Evolutionary conservation across 1,284 basidiomycete species (phyloP).

Genomic region (Xerocomus amazonicus): DNA sequence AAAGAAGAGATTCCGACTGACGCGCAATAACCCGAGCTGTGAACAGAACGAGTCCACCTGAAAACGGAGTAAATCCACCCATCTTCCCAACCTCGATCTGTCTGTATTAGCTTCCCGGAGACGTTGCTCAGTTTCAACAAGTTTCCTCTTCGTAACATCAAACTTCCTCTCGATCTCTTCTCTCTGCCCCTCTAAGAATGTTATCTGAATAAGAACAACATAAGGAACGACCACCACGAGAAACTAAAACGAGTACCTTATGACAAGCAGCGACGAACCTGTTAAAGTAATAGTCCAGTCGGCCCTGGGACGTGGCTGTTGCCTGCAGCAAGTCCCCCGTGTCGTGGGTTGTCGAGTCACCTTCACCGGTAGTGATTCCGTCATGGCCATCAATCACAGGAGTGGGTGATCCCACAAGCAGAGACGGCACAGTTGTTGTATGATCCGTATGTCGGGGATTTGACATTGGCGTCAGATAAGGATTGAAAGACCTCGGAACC

Average conservation of each 20-base stretch:
- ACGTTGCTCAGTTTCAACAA: slow-evolving; percentile 20
- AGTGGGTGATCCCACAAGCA: slow-evolving; percentile 9
- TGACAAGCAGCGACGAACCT: slow-evolving; percentile 14
- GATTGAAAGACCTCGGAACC: slow-evolving; percentile 17
- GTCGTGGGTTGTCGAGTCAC: background rate
- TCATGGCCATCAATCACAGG: background rate
- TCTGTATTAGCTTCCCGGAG: slow-evolving; percentile 19
- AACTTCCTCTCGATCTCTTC: slow-evolving; percentile 20
- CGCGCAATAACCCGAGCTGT: slow-evolving; percentile 13
- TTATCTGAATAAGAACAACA: slow-evolving; percentile 7
- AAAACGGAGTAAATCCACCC: slow-evolving; percentile 10
- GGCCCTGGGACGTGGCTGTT: slow-evolving; percentile 19
- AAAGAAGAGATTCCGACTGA: background rate
- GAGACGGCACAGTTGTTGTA: background rate
- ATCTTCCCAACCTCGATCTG: slow-evolving; percentile 11
- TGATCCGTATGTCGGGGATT: slow-evolving; percentile 17
- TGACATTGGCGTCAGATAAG: slow-evolving; percentile 27
- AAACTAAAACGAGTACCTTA: slow-evolving; percentile 8
- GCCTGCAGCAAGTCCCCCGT: slow-evolving; percentile 15
- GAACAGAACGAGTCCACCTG: slow-evolving; percentile 11
- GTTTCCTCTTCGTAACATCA: slow-evolving; percentile 15
- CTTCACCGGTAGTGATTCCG: background rate
- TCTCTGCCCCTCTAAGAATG: slow-evolving; percentile 16
- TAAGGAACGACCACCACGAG: slow-evolving; percentile 3
- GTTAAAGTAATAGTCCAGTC: slow-evolving; percentile 10